Percentiles rank a stretch among this genome's conserved stretches.
These are phyloP conservation scores for Gelatoporia subvermispora DNA, from an alignment of 768 basidiomycete genomes.

Conservation along the genomic window DNA sequence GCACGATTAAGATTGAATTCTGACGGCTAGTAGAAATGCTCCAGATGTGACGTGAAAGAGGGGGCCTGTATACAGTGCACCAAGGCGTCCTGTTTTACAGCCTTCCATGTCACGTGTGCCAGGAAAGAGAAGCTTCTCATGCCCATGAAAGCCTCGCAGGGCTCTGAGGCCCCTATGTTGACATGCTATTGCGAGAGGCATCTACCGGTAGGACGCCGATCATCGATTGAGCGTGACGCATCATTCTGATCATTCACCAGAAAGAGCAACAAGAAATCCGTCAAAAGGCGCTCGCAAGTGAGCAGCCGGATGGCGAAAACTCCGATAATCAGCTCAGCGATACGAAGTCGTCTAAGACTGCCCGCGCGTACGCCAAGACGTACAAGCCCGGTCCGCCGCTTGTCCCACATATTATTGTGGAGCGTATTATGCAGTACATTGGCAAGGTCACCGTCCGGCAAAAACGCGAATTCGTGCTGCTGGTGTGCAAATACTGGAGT, in stretches of 20 bases:
- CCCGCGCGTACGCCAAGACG: conserved; percentile 86
- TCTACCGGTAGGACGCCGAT: conserved; percentile 59
- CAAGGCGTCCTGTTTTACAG: conserved; percentile 83
- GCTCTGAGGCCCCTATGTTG: conserved; percentile 66
- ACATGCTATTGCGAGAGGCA: conserved; percentile 88
- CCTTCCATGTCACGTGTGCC: conserved; percentile 94
- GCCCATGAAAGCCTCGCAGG: conserved; percentile 82
- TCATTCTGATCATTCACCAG: conserved; percentile 30
- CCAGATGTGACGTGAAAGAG: conserved; percentile 49
- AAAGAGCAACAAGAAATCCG: conserved; percentile 66
- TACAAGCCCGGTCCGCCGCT: conserved; percentile 92
- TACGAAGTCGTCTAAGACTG: conserved; percentile 60
- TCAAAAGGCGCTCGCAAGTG: conserved; percentile 46
- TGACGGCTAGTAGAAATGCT: conserved; percentile 44
- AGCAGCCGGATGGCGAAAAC: conserved; percentile 37
- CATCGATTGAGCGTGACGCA: background rate
- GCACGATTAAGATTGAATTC: background rate
- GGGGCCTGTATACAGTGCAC: conserved; percentile 97
- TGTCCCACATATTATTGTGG: conserved; percentile 81
- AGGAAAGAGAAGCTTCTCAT: conserved; percentile 78
- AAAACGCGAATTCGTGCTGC: conserved; percentile 68
- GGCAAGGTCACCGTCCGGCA: conserved; percentile 65
- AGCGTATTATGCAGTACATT: conserved; percentile 73
- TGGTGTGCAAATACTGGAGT: conserved; percentile 93
- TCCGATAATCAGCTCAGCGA: conserved; percentile 3